Conservation (phyloP, 2,329 filamentous ascomycete species). For the Sporothrix inflata region DNA sequence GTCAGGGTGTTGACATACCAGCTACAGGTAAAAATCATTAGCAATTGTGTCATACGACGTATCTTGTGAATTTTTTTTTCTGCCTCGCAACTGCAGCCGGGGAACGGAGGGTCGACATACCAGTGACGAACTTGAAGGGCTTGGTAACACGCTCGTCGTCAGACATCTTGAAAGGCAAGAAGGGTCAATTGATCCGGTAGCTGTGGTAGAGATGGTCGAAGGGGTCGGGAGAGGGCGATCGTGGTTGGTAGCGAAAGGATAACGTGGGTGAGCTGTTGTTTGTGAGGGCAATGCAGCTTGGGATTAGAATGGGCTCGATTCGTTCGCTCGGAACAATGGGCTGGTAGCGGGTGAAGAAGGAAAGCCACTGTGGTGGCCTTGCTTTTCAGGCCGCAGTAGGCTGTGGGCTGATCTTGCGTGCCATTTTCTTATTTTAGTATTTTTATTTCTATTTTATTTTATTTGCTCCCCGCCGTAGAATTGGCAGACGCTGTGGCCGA, state of each 20-base stretch:
- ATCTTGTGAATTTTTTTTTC: slow-evolving; percentile 28
- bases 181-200: slow-evolving; percentile 40
- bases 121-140: slow-evolving; percentile 99
- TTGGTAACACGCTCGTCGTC: slow-evolving; percentile 89
- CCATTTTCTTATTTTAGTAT: slow-evolving; percentile 27
- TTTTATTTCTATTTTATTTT: slow-evolving; percentile 27
- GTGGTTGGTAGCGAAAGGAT: slow-evolving; percentile 27
- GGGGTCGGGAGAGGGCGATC: slow-evolving; percentile 43
- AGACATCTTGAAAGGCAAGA: slow-evolving; percentile 72
- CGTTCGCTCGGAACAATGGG: slow-evolving; percentile 33
- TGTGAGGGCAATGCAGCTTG: slow-evolving; percentile 30
- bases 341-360: slow-evolving; percentile 30
- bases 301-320: slow-evolving; percentile 35
- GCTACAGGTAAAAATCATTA: slow-evolving; percentile 28
- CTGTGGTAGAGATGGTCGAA: slow-evolving; percentile 7
- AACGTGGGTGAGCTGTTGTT: slow-evolving; percentile 32
- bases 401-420: slow-evolving; percentile 29
- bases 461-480: slow-evolving; percentile 14
- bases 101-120: slow-evolving; percentile 30
- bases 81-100: background rate
- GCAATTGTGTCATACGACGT: slow-evolving; percentile 34
- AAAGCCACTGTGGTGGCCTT: slow-evolving; percentile 24
- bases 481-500: slow-evolving; percentile 25
- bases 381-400: slow-evolving; percentile 20
- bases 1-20: slow-evolving; percentile 32